Base-by-base conservation (phyloP, 257 asterid genomes). In the Coffea canephora region DNA sequence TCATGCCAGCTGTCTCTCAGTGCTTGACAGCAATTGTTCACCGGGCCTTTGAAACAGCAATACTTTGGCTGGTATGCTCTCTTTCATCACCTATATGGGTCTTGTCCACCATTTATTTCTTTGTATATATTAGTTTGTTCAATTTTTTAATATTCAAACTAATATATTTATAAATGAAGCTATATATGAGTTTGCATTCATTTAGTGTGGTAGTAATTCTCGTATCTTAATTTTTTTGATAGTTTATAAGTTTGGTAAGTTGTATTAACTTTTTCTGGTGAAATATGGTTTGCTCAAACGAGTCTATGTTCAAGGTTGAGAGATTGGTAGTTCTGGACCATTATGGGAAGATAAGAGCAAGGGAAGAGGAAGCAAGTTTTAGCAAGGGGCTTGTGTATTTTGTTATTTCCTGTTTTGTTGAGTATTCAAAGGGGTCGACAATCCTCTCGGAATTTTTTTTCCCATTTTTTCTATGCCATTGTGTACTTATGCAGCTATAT, bases 1-100 rank as follows among this genome's bases (percentile, higher is more conserved):
- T 96, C 67, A 85, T 91, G 89, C 96, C 93, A 0, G 97, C 98
- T 46, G 98, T 96, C 75, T 94, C 97, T 81, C 97, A 90, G 85
- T 96, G 99, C 86, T 91, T 96, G 93, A 91, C 97, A 77, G 97
- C 98, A 75, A 90, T 96, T 76, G 96, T 96, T 70, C 94, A 94
- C 83, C 89, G 84, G 86, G 93, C 99, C 81, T 94, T 94, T 85
- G 99, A 96, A 87, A 90, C 97, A n/a, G 96, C 91, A 79, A 69
- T 87, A 76, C 73, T 80, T 64, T 96, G 99, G 99, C 97, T 96
- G 99, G 99, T 96, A 91, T 80, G 78, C 70, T 83, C 78, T 72
- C 57, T 80, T 45, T 65, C 43, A 27, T 27, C 18, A 65, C 21
- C 70, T 11, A 65, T 41, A 27, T 27, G 69, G 39, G 27, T 45